Percentiles rank a stretch among this genome's conserved stretches.
These are phyloP conservation scores for Verticillium albo-atrum DNA, from an alignment of 2,329 filamentous ascomycete genomes.

Conservation along the genomic window DNA sequence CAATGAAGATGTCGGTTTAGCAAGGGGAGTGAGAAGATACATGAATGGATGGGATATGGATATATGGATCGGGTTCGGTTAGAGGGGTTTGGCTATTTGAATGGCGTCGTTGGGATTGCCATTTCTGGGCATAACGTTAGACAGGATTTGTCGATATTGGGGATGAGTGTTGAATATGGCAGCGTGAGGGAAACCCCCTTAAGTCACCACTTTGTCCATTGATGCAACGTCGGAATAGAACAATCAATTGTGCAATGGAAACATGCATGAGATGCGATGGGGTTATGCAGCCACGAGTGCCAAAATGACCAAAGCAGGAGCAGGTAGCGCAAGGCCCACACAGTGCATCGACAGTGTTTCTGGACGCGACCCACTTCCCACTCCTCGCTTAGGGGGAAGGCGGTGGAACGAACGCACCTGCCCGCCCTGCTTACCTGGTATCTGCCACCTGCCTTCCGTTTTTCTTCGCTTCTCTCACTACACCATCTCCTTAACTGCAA, in stretches of 20 bases:
- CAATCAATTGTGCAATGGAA: neutral
- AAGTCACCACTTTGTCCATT: neutral
- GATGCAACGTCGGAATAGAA: neutral
- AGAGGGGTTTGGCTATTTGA: neutral
- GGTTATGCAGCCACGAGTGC: neutral
- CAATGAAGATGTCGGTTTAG: conserved; percentile 98
- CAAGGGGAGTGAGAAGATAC: neutral
- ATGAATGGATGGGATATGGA: neutral
- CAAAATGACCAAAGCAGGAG: neutral
- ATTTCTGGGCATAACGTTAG: no score
- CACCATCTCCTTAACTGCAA: conserved; percentile 9
- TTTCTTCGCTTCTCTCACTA: conserved; percentile 5
- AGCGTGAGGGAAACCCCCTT: neutral
- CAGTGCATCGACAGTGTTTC: neutral
- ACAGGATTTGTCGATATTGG: no score
- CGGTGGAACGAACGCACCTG: no score
- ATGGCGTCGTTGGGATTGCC: neutral
- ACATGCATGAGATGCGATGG: neutral
- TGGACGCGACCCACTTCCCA: neutral
- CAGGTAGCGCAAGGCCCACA: neutral
- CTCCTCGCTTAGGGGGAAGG: neutral
- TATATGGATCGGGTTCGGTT: neutral
- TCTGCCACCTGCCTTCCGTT: neutral
- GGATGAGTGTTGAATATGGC: no score
- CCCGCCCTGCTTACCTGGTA: no score